Evolutionary conservation across 192 early-diverging fungal species (phyloP).

Genomic region (Haplosporangium gracile): DNA sequence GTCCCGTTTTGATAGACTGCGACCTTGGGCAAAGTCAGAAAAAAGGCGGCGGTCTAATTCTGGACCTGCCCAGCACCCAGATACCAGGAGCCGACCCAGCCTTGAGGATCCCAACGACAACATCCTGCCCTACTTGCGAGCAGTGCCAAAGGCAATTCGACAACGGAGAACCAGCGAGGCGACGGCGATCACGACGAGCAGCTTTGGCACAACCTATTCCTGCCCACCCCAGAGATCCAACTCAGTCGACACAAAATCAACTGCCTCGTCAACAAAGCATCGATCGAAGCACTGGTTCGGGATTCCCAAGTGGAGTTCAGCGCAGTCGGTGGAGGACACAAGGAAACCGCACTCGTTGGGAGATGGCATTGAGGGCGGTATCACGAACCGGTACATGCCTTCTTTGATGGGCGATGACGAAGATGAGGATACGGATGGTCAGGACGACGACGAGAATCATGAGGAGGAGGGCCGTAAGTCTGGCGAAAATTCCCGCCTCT

Average conservation of each 20-base stretch:
- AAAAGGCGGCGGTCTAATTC: conserved; percentile 39
- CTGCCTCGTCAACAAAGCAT: conserved; percentile 8
- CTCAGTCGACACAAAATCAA: background rate
- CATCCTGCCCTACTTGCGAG: background rate
- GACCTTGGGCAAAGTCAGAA: conserved; percentile 23
- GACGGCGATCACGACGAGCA: conserved; percentile 12
- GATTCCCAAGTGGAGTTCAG: conserved; percentile 16
- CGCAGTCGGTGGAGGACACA: conserved; percentile 8
- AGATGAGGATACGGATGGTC: conserved; percentile 26
- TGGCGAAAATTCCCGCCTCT: conserved; percentile 18
- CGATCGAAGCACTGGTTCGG: conserved; percentile 53
- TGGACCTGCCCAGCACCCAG: conserved; percentile 36
- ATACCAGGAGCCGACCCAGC: conserved; percentile 8
- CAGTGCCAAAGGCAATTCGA: background rate
- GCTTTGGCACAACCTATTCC: conserved; percentile 2
- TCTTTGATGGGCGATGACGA: conserved; percentile 16
- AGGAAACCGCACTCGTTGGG: conserved; percentile 36
- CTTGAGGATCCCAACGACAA: conserved; percentile 4
- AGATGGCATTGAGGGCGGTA: conserved; percentile 40
- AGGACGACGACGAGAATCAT: conserved; percentile 27
- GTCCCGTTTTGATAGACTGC: conserved; percentile 17
- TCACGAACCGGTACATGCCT: conserved; percentile 15
- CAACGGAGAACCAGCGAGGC: conserved; percentile 29
- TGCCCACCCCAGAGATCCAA: background rate
- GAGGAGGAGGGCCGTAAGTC: conserved; percentile 9